A percentile compares a stretch with the other conserved stretches of the same genome.
Evolutionary conservation across 352 stramenopile species (phyloP).

Genomic region (Halophytophthora polymorphica): DNA sequence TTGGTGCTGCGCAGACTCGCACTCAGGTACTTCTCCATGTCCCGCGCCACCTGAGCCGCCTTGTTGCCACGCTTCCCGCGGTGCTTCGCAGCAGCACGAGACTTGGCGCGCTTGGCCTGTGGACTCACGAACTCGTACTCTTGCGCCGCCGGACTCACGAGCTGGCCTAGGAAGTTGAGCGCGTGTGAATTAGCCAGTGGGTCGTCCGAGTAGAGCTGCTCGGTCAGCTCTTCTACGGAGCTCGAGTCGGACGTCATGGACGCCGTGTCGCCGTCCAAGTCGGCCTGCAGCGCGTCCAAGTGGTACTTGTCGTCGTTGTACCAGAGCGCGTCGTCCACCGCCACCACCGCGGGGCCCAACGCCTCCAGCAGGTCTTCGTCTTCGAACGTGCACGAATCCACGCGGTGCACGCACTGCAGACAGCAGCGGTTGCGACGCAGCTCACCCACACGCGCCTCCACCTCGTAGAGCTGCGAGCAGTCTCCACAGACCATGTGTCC

Average conservation of each 20-base stretch:
- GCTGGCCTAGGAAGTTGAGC: constrained; percentile 39
- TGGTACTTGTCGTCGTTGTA: constrained; percentile 35
- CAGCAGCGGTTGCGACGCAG: constrained; percentile 42
- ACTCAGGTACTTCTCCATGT: constrained; percentile 46
- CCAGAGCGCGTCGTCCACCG: constrained; percentile 46
- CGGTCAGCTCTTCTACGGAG: constrained; percentile 32
- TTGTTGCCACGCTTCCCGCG: constrained; percentile 19
- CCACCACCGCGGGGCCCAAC: constrained; percentile 41
- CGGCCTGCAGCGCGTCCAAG: constrained; percentile 10
- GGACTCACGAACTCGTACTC: constrained; percentile 26
- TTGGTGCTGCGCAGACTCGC: constrained; percentile 33
- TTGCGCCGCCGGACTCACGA: constrained; percentile 24
- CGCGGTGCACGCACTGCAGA: constrained; percentile 37
- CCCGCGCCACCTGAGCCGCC: constrained; percentile 25
- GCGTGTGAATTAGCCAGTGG: constrained; percentile 34
- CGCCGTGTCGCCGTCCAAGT: constrained; percentile 29
- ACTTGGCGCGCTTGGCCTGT: constrained; percentile 7
- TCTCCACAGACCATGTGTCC: constrained; percentile 41
- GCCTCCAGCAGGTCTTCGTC: constrained; percentile 45
- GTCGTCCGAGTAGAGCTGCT: constrained; percentile 46
- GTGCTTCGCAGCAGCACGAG: constrained; percentile 11
- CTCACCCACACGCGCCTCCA: constrained; percentile 37
- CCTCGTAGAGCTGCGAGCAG: constrained; percentile 43
- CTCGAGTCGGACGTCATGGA: constrained; percentile 32
- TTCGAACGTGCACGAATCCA: constrained; percentile 43